Conservation (phyloP, 768 basidiomycete genomes). For the Porpolomopsis calyptriformis region DNA sequence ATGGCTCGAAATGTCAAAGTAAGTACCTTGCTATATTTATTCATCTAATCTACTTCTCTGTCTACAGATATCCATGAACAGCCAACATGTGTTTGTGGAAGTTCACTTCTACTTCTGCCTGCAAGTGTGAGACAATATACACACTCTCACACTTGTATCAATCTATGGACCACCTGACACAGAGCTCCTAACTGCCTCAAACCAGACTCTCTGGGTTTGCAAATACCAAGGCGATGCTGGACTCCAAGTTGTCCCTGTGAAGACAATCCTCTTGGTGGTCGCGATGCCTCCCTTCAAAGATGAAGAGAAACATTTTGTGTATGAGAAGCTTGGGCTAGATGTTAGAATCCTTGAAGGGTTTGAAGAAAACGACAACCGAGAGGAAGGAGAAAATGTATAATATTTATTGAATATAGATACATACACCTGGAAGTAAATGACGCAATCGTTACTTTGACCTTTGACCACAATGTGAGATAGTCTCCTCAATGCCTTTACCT, state of each 20-base stretch:
- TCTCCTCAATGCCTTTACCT: too few species aligned
- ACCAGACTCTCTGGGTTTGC: conserved; percentile 14
- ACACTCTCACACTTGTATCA: conserved; percentile 14
- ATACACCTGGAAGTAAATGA: too few species aligned
- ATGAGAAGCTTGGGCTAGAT: conserved; percentile 19
- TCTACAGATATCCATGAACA: neutral
- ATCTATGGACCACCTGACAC: conserved; percentile 13
- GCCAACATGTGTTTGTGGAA: conserved; percentile 11
- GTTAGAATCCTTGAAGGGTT: conserved; percentile 7
- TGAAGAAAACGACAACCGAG: too few species aligned
- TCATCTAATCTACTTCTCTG: neutral
- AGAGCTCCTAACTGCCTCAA: conserved; percentile 11
- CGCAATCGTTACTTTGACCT: too few species aligned
- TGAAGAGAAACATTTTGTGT: conserved; percentile 7
- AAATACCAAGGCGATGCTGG: conserved; percentile 10
- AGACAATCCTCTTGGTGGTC: conserved; percentile 14
- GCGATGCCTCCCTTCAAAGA: conserved; percentile 15
- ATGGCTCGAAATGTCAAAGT: conserved; percentile 5
- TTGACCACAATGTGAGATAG: too few species aligned
- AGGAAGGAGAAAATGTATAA: too few species aligned
- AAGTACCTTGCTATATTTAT: neutral
- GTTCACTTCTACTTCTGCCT: conserved; percentile 16
- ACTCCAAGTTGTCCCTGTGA: conserved; percentile 10
- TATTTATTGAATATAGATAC: too few species aligned
- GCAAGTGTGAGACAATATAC: neutral